A percentile compares a stretch with the other conserved stretches of the same genome.
Conservation (phyloP, 208 protist species). For the Trypanosoma theileri region DNA sequence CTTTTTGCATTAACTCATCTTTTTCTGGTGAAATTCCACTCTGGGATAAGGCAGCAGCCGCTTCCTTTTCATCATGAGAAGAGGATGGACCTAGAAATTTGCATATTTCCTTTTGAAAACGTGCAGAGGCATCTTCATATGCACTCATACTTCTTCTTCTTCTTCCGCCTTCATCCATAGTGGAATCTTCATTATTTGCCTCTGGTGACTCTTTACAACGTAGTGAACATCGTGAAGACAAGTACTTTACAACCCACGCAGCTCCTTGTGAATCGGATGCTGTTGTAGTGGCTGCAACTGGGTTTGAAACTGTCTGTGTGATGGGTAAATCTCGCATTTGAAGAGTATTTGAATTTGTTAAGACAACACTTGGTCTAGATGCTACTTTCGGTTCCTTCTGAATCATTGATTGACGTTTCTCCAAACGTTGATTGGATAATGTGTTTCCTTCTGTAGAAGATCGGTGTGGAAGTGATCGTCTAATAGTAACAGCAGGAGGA, state of each 20-base stretch:
- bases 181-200: not conserved
- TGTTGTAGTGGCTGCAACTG: not conserved
- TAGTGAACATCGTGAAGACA: not conserved
- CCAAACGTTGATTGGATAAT: no score
- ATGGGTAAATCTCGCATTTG: no score
- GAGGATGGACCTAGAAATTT: not conserved
- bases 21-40: not conserved
- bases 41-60: not conserved
- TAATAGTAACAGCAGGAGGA: not conserved
- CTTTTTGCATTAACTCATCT: conserved; percentile 56
- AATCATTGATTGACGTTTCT: no score
- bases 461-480: conserved; percentile 7
- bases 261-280: not conserved
- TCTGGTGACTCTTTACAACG: not conserved
- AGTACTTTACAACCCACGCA: not conserved
- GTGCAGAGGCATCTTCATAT: not conserved
- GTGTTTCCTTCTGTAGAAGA: not conserved
- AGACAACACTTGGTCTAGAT: not conserved
- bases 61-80: not conserved
- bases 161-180: not conserved
- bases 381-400: not conserved
- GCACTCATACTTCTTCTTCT: not conserved
- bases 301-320: not conserved
- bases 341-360: not conserved
- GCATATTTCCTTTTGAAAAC: conserved; percentile 6